A percentile compares a stretch with the other conserved stretches of the same genome.
phyloP scores from a whole-genome alignment of 148 eudicot genomes.

The Spergularia marina region DNA sequence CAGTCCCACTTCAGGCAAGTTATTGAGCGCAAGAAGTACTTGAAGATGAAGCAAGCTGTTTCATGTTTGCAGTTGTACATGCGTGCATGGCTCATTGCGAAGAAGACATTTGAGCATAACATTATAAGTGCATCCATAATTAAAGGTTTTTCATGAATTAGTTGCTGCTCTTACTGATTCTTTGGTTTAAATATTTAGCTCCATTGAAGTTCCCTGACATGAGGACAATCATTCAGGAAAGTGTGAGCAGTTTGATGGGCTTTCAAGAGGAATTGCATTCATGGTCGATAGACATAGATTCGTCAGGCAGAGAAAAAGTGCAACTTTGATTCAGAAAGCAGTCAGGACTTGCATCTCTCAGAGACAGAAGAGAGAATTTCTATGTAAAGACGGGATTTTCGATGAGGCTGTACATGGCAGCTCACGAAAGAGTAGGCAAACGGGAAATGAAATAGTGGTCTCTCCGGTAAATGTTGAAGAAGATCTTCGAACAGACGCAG shows the following conservation, averaged over 20 bases:
- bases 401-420: slow-evolving; percentile 27
- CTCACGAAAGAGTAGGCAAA: slow-evolving; percentile 14
- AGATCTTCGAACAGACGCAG: slow-evolving; percentile 34
- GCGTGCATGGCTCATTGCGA: slow-evolving; percentile 56
- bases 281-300: slow-evolving; percentile 56
- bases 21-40: slow-evolving; percentile 35
- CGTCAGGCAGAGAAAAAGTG: slow-evolving; percentile 48
- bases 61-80: slow-evolving; percentile 43
- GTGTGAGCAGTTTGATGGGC: slow-evolving; percentile 28
- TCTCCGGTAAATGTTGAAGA: slow-evolving; percentile 20
- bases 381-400: slow-evolving; percentile 19
- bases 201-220: not conserved
- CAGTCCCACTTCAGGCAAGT: slow-evolving; percentile 56
- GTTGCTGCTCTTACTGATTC: slow-evolving; percentile 5
- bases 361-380: slow-evolving; percentile 23
- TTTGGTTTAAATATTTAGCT: not conserved
- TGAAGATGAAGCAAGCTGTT: slow-evolving; percentile 41
- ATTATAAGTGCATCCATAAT: slow-evolving; percentile 23
- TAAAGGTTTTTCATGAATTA: slow-evolving; percentile 32
- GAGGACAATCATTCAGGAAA: slow-evolving; percentile 34
- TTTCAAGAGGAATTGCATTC: slow-evolving; percentile 28
- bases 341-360: slow-evolving; percentile 43
- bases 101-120: slow-evolving; percentile 23
- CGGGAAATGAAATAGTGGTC: slow-evolving; percentile 6
- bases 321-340: slow-evolving; percentile 48